Evolutionary conservation across 2,329 filamentous ascomycete genomes (phyloP), one percentile per base, ranked within the genome.

Genomic region (Cordyceps cicadae): DNA sequence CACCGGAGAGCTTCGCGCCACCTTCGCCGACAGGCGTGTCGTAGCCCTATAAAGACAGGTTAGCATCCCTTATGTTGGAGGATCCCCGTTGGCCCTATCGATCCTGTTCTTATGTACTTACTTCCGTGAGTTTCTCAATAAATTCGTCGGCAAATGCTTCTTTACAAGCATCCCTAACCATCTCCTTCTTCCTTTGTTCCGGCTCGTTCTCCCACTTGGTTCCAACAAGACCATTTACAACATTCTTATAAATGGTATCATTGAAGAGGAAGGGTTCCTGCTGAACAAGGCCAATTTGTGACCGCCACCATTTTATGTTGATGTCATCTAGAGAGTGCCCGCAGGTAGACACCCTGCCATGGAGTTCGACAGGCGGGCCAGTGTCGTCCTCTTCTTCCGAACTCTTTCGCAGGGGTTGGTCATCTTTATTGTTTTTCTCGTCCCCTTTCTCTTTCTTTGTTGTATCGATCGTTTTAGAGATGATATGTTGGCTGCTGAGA

Each of bases 1-100:
- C 91, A n/a, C 90, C 88, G 11, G 87, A 91, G 1, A 95, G 76
- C 69, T 89, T 90, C 51, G 88, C 87, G 5, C 90, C 90, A 29
- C 82, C 82, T 68, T 93, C 89, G 1, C 90, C 90, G 1, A 94
- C 89, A 7, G 82, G 73, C 0, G 90, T 91, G 5, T 87, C 80
- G 68, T 92, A 92, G 2, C 85, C 84, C 76, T n/a, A 14, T 43
- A 5, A 43, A 7, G 32, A 53, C 29, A 5, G 29, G 11, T 46
- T 39, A 19, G 19, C 26, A 52, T 68, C 11, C 66, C 64, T 52
- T 12, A 15, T n/a, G n/a, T 21, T 2, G 7, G 60, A 52, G 24
- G 8, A 15, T n/a, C 15, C 7, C 19, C 15, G 15, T 51, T 29
- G 8, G 29, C 29, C 7, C 29, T 24, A 24, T 24, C 24, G 4